Conservation (phyloP, 768 basidiomycete species). For the Lanmaoa pseudosensibilis region DNA sequence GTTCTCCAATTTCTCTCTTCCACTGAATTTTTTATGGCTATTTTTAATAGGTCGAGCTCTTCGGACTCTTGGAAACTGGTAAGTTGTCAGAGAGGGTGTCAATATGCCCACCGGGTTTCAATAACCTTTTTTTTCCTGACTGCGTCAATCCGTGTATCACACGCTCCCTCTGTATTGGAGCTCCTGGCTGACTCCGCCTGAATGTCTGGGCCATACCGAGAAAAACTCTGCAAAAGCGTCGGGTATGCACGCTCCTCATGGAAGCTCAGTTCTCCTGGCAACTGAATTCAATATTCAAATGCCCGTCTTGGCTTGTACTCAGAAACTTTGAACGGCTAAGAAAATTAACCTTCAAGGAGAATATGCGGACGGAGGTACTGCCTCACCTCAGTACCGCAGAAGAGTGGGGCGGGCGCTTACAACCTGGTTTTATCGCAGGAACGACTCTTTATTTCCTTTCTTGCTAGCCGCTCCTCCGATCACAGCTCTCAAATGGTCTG, state of each 20-base stretch:
- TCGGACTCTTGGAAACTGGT: neutral
- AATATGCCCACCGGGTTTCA: neutral
- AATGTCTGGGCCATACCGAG: slow-evolving; percentile 1
- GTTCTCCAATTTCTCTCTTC: neutral
- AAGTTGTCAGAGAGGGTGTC: neutral
- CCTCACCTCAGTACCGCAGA: neutral
- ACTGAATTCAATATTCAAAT: neutral
- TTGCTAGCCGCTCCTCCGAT: neutral
- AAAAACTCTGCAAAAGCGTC: slow-evolving; percentile 1
- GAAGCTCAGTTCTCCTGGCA: slow-evolving; percentile 8
- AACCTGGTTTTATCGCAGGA: neutral
- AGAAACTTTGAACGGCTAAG: slow-evolving; percentile 19
- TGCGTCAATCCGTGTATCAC: neutral
- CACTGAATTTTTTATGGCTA: neutral
- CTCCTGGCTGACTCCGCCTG: neutral
- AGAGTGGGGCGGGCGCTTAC: neutral
- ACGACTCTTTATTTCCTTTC: neutral
- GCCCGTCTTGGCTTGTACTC: neutral
- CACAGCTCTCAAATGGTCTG: neutral
- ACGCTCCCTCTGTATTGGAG: neutral
- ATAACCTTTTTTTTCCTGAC: neutral
- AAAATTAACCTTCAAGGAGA: neutral
- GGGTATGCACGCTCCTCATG: slow-evolving; percentile 4
- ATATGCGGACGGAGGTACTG: neutral
- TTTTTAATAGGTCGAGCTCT: neutral